A percentile compares a stretch with the other conserved stretches of the same genome.
Conservation (phyloP, 2,329 filamentous ascomycete genomes). For the Metarhizium robertsii region DNA sequence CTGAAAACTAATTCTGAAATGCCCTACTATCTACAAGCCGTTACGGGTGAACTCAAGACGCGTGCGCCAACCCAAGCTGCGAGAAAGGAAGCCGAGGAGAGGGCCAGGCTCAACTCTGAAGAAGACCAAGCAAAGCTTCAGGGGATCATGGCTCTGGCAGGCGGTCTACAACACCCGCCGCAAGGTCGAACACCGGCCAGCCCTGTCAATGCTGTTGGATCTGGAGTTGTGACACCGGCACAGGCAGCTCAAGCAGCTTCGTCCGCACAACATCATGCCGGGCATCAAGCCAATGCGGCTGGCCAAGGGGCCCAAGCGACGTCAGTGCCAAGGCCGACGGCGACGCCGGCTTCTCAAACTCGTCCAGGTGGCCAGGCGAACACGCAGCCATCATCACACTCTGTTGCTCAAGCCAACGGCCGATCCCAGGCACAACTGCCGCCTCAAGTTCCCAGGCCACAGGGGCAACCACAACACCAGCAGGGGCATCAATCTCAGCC, state of each 20-base stretch:
- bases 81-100: constrained; percentile 57
- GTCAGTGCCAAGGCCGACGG: constrained; percentile 3
- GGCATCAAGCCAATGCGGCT: not conserved
- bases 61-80: constrained; percentile 67
- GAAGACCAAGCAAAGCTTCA: constrained; percentile 52
- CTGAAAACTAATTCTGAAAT: constrained; percentile 87
- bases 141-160: constrained; percentile 47
- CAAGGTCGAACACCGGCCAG: constrained; percentile 13
- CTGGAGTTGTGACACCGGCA: constrained; percentile 24
- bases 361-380: constrained; percentile 16
- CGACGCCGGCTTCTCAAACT: constrained; percentile 16
- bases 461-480: constrained; percentile 16
- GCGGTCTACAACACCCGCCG: constrained; percentile 37
- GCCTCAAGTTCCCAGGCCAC: constrained; percentile 11
- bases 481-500: constrained; percentile 8
- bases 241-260: constrained; percentile 19
- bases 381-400: constrained; percentile 21
- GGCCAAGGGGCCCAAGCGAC: not conserved
- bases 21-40: constrained; percentile 76
- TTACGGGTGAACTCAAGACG: constrained; percentile 84
- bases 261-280: constrained; percentile 4
- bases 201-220: constrained; percentile 15
- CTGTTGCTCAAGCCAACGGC: constrained; percentile 9
- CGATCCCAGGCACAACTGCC: constrained; percentile 17
- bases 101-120: constrained; percentile 46